These are phyloP conservation scores for Moricandia moricandioides DNA, from an alignment of 345 rosid species.

Conservation along the genomic window DNA sequence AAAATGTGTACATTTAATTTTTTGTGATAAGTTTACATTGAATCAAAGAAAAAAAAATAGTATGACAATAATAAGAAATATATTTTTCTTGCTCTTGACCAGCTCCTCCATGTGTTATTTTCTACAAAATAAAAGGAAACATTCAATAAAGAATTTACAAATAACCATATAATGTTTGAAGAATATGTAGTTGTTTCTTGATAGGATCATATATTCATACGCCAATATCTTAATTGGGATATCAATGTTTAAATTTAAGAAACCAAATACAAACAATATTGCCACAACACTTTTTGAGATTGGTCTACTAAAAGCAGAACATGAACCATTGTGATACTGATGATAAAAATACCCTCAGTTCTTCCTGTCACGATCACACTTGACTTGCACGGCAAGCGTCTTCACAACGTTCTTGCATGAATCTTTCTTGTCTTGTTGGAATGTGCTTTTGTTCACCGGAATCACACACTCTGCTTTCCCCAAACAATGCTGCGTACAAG, in stretches of 20 bases:
- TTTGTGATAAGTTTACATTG: not conserved
- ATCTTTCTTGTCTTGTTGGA: slow-evolving; percentile 39
- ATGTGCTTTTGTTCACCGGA: slow-evolving; percentile 45
- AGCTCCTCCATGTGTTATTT: not conserved
- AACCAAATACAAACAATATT: not conserved
- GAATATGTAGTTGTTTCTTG: not conserved
- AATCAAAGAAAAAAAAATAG: not conserved
- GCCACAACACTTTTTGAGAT: slow-evolving; percentile 15
- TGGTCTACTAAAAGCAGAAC: slow-evolving; percentile 18
- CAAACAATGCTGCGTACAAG: slow-evolving; percentile 51
- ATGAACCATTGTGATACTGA: not conserved
- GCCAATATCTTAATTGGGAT: slow-evolving; percentile 4
- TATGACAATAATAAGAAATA: not conserved
- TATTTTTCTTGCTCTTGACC: not conserved
- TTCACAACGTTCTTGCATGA: slow-evolving; percentile 46
- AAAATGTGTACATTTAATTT: not conserved
- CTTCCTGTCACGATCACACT: slow-evolving; percentile 44
- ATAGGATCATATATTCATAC: not conserved
- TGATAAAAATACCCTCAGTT: slow-evolving; percentile 9
- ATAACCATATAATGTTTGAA: not conserved
- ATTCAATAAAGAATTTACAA: not conserved
- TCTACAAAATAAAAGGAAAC: not conserved
- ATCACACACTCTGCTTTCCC: slow-evolving; percentile 57
- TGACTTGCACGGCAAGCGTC: slow-evolving; percentile 70
- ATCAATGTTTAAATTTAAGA: slow-evolving; percentile 3